phyloP scores from a whole-genome alignment of 768 basidiomycete species.

The Tulasnella sp. region DNA sequence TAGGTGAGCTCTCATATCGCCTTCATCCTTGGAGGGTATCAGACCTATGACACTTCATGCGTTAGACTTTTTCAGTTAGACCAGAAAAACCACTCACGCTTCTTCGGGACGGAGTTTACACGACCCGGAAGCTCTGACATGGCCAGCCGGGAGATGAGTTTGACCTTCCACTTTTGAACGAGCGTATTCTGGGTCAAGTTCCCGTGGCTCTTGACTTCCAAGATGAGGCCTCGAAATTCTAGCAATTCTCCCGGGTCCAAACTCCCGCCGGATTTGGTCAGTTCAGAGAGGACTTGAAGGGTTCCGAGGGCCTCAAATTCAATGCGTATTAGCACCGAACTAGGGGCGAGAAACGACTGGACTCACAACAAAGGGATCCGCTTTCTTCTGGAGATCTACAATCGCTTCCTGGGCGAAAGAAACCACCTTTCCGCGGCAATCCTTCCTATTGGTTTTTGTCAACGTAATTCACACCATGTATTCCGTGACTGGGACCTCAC shows the following conservation, averaged over 20 bases:
- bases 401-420: constrained; percentile 43
- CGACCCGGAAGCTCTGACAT: constrained; percentile 47
- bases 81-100: neutral
- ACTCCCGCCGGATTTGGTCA: constrained; percentile 50
- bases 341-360: neutral
- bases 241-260: constrained; percentile 38
- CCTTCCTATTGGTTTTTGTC: constrained; percentile 38
- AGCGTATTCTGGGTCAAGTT: constrained; percentile 47
- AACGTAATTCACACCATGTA: neutral
- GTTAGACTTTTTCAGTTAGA: neutral
- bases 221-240: constrained; percentile 37
- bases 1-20: neutral
- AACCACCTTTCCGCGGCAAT: constrained; percentile 40
- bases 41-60: neutral
- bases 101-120: constrained; percentile 29
- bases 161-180: constrained; percentile 56
- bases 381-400: constrained; percentile 30
- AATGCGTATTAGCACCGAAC: neutral
- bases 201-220: constrained; percentile 33
- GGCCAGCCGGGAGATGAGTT: constrained; percentile 54
- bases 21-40: neutral
- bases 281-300: constrained; percentile 59
- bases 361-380: constrained; percentile 45
- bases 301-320: constrained; percentile 50
- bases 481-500: constrained; percentile 36